Evolutionary conservation across 2,329 filamentous ascomycete species (phyloP).

Genomic region (Hypoxylon sp.): DNA sequence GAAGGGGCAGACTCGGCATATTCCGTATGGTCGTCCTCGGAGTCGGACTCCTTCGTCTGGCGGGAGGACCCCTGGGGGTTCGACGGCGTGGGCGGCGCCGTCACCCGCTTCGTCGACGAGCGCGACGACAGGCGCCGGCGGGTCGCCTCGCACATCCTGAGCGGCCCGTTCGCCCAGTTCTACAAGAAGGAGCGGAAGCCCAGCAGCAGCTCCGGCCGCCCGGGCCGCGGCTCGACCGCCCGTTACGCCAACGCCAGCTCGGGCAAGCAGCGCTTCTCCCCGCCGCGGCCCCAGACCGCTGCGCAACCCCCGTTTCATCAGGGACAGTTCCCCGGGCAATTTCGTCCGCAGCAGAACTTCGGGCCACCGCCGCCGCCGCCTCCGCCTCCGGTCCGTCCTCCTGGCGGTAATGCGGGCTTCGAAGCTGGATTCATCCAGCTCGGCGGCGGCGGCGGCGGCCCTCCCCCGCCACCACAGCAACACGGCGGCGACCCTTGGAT

Average conservation of each 20-base stretch:
- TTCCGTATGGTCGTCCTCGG: slow-evolving; percentile 47
- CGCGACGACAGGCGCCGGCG: slow-evolving; percentile 42
- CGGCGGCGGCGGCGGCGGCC: slow-evolving; percentile 32
- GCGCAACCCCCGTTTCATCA: slow-evolving; percentile 28
- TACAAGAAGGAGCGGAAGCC: slow-evolving; percentile 38
- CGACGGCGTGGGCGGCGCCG: slow-evolving; percentile 46
- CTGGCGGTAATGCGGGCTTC: slow-evolving; percentile 32
- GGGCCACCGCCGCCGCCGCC: slow-evolving; percentile 23
- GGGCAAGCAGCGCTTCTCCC: slow-evolving; percentile 10
- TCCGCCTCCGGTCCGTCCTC: slow-evolving; percentile 28
- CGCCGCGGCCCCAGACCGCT: slow-evolving; percentile 10
- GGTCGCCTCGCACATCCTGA: slow-evolving; percentile 48
- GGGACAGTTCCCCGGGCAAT: slow-evolving; percentile 8
- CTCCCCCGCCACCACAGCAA: slow-evolving; percentile 31
- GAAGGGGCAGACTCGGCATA: slow-evolving; percentile 31
- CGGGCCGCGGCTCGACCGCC: slow-evolving; percentile 19
- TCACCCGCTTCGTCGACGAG: slow-evolving; percentile 46
- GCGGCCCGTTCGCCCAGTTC: slow-evolving; percentile 48
- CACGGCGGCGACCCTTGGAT: slow-evolving; percentile 32
- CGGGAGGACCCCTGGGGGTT: slow-evolving; percentile 45
- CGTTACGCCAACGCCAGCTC: slow-evolving; percentile 28
- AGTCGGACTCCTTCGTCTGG: slow-evolving; percentile 48
- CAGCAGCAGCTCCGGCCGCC: slow-evolving; percentile 21
- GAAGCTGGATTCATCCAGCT: slow-evolving; percentile 48
- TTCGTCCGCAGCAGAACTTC: slow-evolving; percentile 13